Evolutionary conservation across 345 rosid species (phyloP).

Genomic region (Citrus mangshanensis): DNA sequence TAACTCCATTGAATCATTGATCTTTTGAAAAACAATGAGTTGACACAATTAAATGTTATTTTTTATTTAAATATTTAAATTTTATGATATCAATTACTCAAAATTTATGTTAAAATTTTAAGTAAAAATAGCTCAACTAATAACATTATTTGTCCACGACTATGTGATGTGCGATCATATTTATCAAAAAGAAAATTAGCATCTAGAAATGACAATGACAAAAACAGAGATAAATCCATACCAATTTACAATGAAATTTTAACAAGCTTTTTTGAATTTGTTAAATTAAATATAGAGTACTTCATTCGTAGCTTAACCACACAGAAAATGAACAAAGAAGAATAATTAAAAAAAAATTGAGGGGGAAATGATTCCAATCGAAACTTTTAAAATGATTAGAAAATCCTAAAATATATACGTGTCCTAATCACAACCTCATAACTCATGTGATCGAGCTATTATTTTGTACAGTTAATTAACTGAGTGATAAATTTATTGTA

Average conservation of each 20-base stretch:
- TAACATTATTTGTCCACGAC: no score
- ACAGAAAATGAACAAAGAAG: neutral
- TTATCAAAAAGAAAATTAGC: no score
- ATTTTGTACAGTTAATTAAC: neutral
- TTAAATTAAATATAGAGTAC: neutral
- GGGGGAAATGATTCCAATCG: neutral
- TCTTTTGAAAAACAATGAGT: no score
- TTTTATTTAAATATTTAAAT: no score
- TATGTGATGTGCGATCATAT: no score
- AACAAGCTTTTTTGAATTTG: neutral
- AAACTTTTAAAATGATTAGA: neutral
- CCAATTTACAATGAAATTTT: neutral
- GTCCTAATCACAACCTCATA: constrained; percentile 3
- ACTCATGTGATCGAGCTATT: neutral
- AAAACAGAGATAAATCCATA: no score
- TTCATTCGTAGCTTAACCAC: neutral
- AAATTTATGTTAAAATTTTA: no score
- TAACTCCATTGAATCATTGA: no score
- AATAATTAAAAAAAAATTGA: neutral
- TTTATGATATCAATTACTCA: no score
- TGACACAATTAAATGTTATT: no score
- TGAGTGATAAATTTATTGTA: neutral
- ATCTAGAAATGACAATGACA: no score
- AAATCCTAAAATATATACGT: neutral
- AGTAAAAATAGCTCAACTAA: no score